Percentiles rank a stretch among this genome's conserved stretches.
Conservation (phyloP, 192 early-diverging fungal genomes). For the Jimgerdemannia lactiflua region DNA sequence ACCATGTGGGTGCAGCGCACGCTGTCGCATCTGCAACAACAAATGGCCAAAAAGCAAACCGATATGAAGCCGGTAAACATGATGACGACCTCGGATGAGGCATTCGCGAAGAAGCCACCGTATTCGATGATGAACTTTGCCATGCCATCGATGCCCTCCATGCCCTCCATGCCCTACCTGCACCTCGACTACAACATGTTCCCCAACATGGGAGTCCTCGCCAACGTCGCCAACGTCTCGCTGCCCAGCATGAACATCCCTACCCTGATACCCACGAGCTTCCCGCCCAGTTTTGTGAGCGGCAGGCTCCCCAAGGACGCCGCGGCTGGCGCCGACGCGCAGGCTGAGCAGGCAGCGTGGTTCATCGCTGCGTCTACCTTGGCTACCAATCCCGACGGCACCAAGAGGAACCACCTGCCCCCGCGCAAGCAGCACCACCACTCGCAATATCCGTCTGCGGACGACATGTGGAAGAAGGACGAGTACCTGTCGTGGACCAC, state of each 20-base stretch:
- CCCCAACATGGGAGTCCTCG: constrained; percentile 10
- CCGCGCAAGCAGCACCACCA: constrained; percentile 21
- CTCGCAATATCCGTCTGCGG: constrained; percentile 18
- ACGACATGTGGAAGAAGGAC: constrained; percentile 18
- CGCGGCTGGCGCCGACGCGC: not conserved
- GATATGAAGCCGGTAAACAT: constrained; percentile 15
- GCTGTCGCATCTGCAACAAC: constrained; percentile 22
- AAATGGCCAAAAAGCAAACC: constrained; percentile 1
- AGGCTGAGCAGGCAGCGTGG: not conserved
- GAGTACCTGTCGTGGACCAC: constrained; percentile 6
- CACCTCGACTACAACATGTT: constrained; percentile 14
- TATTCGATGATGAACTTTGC: constrained; percentile 12
- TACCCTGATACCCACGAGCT: not conserved
- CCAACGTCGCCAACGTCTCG: constrained; percentile 21
- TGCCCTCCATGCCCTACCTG: constrained; percentile 18
- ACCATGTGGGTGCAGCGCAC: constrained; percentile 30
- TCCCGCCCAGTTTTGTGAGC: not conserved
- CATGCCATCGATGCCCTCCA: constrained; percentile 7
- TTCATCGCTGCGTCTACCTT: not conserved
- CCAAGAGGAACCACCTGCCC: constrained; percentile 10
- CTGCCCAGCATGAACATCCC: constrained; percentile 1
- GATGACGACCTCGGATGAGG: constrained; percentile 8
- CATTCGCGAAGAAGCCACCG: constrained; percentile 6
- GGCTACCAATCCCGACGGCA: not conserved
- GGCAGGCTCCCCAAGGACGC: not conserved